These are phyloP conservation scores for Puccinia coronata DNA, from an alignment of 1,284 basidiomycete species.

Conservation along the genomic window DNA sequence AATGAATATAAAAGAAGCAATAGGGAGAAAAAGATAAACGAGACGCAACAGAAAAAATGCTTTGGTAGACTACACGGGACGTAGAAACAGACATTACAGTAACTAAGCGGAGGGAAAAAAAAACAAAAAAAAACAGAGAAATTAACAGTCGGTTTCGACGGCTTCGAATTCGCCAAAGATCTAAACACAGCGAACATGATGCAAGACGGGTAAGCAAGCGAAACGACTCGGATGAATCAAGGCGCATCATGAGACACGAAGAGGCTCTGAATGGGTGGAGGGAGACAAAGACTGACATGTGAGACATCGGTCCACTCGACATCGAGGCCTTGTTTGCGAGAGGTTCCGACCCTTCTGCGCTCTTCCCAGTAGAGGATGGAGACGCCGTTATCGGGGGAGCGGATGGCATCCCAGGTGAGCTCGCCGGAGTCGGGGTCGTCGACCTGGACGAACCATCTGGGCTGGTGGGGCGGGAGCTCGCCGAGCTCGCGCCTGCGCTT, in stretches of 20 bases:
- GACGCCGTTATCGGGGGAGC: slow-evolving; percentile 60
- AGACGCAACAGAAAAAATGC: too few relatives aligned
- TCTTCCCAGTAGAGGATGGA: slow-evolving; percentile 79
- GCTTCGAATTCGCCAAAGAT: too few relatives aligned
- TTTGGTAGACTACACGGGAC: too few relatives aligned
- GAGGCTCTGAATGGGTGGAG: not conserved
- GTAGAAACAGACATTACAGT: too few relatives aligned
- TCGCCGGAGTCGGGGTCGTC: slow-evolving; percentile 81
- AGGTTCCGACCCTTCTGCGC: slow-evolving; percentile 68
- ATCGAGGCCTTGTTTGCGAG: slow-evolving; percentile 56
- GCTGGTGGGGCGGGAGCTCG: slow-evolving; percentile 70
- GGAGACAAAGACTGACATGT: slow-evolving; percentile 52
- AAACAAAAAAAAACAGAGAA: too few relatives aligned
- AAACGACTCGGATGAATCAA: not conserved
- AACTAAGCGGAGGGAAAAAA: too few relatives aligned
- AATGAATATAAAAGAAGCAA: too few relatives aligned
- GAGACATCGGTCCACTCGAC: slow-evolving; percentile 71
- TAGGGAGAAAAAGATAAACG: too few relatives aligned
- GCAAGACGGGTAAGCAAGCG: not conserved
- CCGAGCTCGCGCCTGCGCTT: slow-evolving; percentile 77
- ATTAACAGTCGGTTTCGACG: too few relatives aligned
- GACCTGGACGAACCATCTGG: slow-evolving; percentile 63
- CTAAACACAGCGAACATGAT: not conserved
- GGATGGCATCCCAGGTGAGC: slow-evolving; percentile 74
- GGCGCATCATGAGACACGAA: not conserved